Base-by-base conservation (phyloP, 768 basidiomycete species). In the Tremella fuciformis region DNA sequence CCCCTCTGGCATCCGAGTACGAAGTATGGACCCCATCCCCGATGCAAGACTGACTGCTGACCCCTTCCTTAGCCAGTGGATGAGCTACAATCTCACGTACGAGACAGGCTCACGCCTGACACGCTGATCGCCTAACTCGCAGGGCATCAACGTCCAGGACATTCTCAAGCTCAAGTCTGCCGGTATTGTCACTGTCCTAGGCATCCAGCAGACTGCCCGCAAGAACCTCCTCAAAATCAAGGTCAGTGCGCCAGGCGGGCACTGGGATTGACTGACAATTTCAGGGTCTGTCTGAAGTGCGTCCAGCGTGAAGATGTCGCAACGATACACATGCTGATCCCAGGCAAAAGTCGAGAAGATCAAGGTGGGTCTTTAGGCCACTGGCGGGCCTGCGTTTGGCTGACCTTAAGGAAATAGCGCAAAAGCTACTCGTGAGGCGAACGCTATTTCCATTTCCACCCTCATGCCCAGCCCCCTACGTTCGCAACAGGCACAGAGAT, bases 101-200 rank as follows among this genome's bases (percentile, higher is more conserved):
- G 42, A 6, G 42, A 46, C 22, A 46, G 15, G n/a, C 42, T 4
- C 49, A 3, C 16, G 25, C 22, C 49, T 50, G 6, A 8, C n/a
- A n/a, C 6, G 8, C 26, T 22, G 24, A n/a, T 50, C 25, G 16
- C 21, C 49, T 50, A 21, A 50, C 39, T 21, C 13, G 8, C 65
- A 94, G 91, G 91, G 92, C 13, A 93, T 94, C 76, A 94, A 92
- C 64, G 86, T 91, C 24, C 91, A 94, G 80, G 93, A 97, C 73
- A 96, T 97, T 57, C 76, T 87, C 51, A 97, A 97, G 78, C 84
- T 97, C 62, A 96, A 96, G 79, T 89, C 86, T 47, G 54, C 63
- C 13, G 71, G 63, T 48, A 65, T 76, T 48, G 62, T 68, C 19
- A 74, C 69, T 8, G 52, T 76, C 40, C 58, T 65, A 15, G 47